Evolutionary conservation across 257 asterid species (phyloP).

Genomic region (Ocimum tenuiflorum): DNA sequence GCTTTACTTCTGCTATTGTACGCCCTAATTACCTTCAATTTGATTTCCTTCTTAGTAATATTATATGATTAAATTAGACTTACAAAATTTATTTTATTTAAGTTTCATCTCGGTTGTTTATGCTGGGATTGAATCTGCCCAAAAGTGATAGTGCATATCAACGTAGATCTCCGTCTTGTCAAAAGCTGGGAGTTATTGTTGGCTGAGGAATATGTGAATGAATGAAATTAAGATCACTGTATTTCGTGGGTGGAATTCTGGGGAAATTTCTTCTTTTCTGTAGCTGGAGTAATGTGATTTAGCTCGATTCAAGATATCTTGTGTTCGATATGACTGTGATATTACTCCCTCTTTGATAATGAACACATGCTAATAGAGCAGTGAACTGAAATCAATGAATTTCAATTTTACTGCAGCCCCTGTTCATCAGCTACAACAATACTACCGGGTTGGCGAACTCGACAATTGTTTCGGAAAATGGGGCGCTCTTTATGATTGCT

Average conservation of each 20-base stretch:
- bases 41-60: not conserved
- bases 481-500: slow-evolving; percentile 67
- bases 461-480: slow-evolving; percentile 74
- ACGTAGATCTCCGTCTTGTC: not conserved
- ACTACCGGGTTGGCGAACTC: slow-evolving; percentile 68
- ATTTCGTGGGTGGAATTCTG: not conserved
- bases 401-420: slow-evolving; percentile 59
- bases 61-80: not conserved
- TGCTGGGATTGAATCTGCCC: not conserved
- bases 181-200: not conserved
- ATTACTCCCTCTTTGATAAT: slow-evolving; percentile 21
- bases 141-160: not conserved
- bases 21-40: not conserved
- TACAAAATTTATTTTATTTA: slow-evolving; percentile 1
- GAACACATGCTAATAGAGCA: not conserved
- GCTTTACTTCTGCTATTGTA: slow-evolving; percentile 92
- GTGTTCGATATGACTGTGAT: not conserved
- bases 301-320: not conserved
- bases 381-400: slow-evolving; percentile 7
- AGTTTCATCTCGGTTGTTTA: not conserved
- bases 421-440: slow-evolving; percentile 85
- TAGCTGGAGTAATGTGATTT: not conserved
- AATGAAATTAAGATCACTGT: not conserved
- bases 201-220: not conserved
- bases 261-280: not conserved